Base-by-base conservation (phyloP, 495 filamentous ascomycete species). In the Pseudomonodictys pantanalensis region DNA sequence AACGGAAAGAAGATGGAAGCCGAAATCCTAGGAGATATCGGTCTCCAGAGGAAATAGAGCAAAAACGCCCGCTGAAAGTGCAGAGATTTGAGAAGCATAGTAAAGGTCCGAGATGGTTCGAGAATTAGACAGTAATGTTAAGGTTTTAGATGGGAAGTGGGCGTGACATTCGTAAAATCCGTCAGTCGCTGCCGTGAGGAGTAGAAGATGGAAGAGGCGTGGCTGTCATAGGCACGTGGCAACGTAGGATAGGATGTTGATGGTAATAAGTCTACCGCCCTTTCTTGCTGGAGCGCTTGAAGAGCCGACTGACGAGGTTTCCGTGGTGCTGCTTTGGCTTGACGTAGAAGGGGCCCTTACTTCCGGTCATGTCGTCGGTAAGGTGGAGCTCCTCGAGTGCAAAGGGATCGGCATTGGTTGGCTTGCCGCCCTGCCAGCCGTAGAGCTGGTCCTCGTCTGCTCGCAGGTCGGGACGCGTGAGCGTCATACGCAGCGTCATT, bases 401-500 rank as follows among this genome's bases (percentile, higher is more conserved):
- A 17, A 84, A 68, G 2, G 82, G 79, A 64, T 86, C 77, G 42
- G 76, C 72, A 52, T 75, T 73, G 44, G 32, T 41, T 6, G 48
- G 51, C 49, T 42, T 35, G 6, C 58, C 39, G 3, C 51, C 59
- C 46, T 72, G 65, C 76, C 79, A 85, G 12, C 84, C 77, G 60
- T 81, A 87, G 30, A 82, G 75, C 64, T 80, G 77, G 24, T 80
- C 81, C 68, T 86, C 89, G 55, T 83, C 76, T 1, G 82, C 83
- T 39, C 89, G 83, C 50, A 96, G 79, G 68, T 96, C 92, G 0
- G 91, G 91, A 46, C 90, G 80, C 20, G 92, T 97, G 48, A 96
- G 80, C 5, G 92, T 96, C 90, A 97, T 95, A 30, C 89, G 87
- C 41, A 97, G 73, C 12, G 92, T 96, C 92, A 96, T 96, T 72